Conservation (phyloP, 257 asterid species). For the Solanum acaule region DNA sequence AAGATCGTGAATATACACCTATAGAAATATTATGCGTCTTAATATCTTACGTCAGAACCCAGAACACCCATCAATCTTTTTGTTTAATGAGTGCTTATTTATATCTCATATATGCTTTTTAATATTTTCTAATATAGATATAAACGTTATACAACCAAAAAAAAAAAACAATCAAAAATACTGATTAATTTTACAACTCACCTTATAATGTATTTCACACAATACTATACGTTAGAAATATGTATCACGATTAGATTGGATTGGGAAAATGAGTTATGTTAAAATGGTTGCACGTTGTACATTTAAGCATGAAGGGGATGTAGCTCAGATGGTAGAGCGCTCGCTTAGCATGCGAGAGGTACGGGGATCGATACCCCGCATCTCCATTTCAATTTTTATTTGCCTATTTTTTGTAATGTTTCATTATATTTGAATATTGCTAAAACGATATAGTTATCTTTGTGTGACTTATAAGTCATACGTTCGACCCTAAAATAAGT, state of each 20-base stretch:
- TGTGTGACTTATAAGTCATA: not conserved
- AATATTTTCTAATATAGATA: too few species aligned
- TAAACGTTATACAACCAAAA: too few species aligned
- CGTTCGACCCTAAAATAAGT: not conserved
- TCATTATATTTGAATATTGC: too few species aligned
- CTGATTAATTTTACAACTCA: too few species aligned
- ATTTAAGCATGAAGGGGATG: constrained; percentile 17
- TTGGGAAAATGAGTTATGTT: too few species aligned
- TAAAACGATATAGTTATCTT: too few species aligned
- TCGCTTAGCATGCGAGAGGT: constrained; percentile 45
- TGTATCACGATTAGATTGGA: too few species aligned
- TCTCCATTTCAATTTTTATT: constrained; percentile 13
- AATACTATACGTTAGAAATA: too few species aligned
- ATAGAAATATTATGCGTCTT: fast-evolving
- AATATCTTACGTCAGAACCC: not conserved
- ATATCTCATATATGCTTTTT: not conserved
- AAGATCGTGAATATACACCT: fast-evolving
- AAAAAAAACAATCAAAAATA: too few species aligned
- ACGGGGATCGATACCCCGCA: constrained; percentile 45
- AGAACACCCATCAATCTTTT: fast-evolving
- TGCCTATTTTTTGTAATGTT: too few species aligned
- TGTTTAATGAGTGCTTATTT: not conserved
- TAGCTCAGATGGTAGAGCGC: constrained; percentile 65
- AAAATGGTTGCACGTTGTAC: fast-evolving
- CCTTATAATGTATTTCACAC: too few species aligned